Conservation (phyloP, 163 green algal genomes). For the Picocystis sp. region DNA sequence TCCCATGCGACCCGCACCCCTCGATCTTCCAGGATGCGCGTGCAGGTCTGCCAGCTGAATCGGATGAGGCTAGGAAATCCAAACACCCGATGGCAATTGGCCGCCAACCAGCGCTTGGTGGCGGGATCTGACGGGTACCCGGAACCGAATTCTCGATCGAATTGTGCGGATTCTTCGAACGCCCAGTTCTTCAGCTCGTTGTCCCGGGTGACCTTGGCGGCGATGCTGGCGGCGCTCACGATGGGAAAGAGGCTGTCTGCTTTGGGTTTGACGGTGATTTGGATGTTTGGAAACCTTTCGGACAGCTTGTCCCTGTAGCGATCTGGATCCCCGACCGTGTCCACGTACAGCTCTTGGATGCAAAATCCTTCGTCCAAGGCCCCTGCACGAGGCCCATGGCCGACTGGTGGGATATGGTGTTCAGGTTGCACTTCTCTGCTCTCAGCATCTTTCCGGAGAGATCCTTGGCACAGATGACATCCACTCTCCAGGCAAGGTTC, state of each 20-base stretch:
- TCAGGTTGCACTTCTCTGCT: slow-evolving; percentile 40
- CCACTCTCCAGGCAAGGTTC: slow-evolving; percentile 21
- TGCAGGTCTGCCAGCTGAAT: slow-evolving; percentile 56
- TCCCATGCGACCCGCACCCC: slow-evolving; percentile 17
- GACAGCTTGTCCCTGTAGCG: slow-evolving; percentile 30
- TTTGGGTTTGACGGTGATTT: slow-evolving; percentile 76
- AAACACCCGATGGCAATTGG: slow-evolving; percentile 52
- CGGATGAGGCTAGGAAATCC: slow-evolving; percentile 61
- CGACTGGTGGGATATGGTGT: slow-evolving; percentile 53
- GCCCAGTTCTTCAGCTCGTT: slow-evolving; percentile 11
- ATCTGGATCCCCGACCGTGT: slow-evolving; percentile 77
- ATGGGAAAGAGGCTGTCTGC: slow-evolving; percentile 80
- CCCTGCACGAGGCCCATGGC: slow-evolving; percentile 55
- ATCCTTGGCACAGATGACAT: slow-evolving; percentile 28
- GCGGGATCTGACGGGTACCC: slow-evolving; percentile 53
- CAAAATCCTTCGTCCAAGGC: slow-evolving; percentile 34
- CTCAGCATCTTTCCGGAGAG: slow-evolving; percentile 52
- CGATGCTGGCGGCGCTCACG: slow-evolving; percentile 79
- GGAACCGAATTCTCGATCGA: slow-evolving; percentile 13
- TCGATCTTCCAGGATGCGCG: slow-evolving; percentile 10
- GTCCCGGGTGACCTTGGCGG: slow-evolving; percentile 63
- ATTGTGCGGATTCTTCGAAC: slow-evolving; percentile 11
- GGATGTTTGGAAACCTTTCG: slow-evolving; percentile 46
- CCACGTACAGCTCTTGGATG: slow-evolving; percentile 56
- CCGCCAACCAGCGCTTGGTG: slow-evolving; percentile 61